These are phyloP conservation scores for Entoloma clypeatum DNA, from an alignment of 1,284 basidiomycete species.

Conservation along the genomic window DNA sequence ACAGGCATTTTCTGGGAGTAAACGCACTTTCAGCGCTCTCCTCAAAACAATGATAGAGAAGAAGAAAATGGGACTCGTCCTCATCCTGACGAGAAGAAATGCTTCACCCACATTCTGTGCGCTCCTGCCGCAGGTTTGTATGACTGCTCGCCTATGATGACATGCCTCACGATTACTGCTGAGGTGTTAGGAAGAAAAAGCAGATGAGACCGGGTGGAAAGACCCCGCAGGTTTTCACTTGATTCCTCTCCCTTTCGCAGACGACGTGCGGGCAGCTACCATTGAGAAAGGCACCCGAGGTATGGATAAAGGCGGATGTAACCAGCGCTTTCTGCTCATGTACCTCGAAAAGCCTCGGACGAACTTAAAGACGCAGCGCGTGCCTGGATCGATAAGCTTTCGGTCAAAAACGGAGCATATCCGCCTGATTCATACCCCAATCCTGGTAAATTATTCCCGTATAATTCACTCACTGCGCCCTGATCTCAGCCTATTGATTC, in stretches of 20 bases:
- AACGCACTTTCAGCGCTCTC: constrained; percentile 86
- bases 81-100: constrained; percentile 71
- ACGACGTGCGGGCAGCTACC: constrained; percentile 85
- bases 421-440: constrained; percentile 90
- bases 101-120: constrained; percentile 80
- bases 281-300: constrained; percentile 55
- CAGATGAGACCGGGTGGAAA: constrained; percentile 70
- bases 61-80: constrained; percentile 77
- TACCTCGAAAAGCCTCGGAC: constrained; percentile 65
- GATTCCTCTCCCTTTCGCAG: constrained; percentile 87
- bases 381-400: constrained; percentile 76
- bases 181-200: constrained; percentile 59
- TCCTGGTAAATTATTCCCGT: constrained; percentile 66
- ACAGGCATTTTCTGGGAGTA: constrained; percentile 85
- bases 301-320: constrained; percentile 22
- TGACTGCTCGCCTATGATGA: constrained; percentile 2
- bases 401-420: constrained; percentile 77
- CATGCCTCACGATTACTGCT: constrained; percentile 7
- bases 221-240: constrained; percentile 92
- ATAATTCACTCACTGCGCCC: constrained; percentile 6
- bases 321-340: constrained; percentile 8
- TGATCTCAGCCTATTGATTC: constrained; percentile 9
- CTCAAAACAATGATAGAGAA: constrained; percentile 82
- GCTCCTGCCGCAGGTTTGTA: constrained; percentile 77
- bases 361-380: constrained; percentile 67